Evolutionary conservation across 768 basidiomycete species (phyloP).

Genomic region (Leccinum longicurvipes): DNA sequence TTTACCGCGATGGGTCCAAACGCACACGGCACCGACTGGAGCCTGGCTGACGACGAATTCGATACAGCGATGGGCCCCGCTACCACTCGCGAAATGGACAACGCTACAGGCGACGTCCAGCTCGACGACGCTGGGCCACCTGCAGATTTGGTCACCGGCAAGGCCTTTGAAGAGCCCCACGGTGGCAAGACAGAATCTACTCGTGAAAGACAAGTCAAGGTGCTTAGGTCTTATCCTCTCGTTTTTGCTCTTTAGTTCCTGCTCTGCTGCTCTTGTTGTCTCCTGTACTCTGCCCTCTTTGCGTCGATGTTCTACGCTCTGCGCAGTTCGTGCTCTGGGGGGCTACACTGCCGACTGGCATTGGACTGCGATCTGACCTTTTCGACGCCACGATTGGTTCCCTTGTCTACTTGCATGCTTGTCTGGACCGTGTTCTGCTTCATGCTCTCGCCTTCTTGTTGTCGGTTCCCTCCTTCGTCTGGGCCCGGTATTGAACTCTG

Average conservation of each 20-base stretch:
- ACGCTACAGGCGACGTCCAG: slow-evolving; percentile 44
- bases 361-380: slow-evolving; percentile 24
- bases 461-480: slow-evolving; percentile 47
- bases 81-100: slow-evolving; percentile 43
- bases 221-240: slow-evolving; percentile 70
- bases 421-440: slow-evolving; percentile 33
- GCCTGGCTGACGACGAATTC: slow-evolving; percentile 43
- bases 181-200: slow-evolving; percentile 41
- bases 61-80: slow-evolving; percentile 44
- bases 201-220: slow-evolving; percentile 82
- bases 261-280: slow-evolving; percentile 20
- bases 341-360: slow-evolving; percentile 19
- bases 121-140: slow-evolving; percentile 23
- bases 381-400: slow-evolving; percentile 30
- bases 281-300: slow-evolving; percentile 15
- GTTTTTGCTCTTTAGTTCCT: slow-evolving; percentile 28
- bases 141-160: slow-evolving; percentile 15
- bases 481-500: slow-evolving; percentile 61
- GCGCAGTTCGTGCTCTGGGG: slow-evolving; percentile 17
- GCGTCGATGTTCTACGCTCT: slow-evolving; percentile 17
- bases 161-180: slow-evolving; percentile 43
- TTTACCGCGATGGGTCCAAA: slow-evolving; percentile 23
- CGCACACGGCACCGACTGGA: slow-evolving; percentile 39
- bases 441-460: slow-evolving; percentile 38
- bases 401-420: slow-evolving; percentile 34